phyloP scores from a whole-genome alignment of 352 stramenopile species.

The Pythium vanterpoolii region DNA sequence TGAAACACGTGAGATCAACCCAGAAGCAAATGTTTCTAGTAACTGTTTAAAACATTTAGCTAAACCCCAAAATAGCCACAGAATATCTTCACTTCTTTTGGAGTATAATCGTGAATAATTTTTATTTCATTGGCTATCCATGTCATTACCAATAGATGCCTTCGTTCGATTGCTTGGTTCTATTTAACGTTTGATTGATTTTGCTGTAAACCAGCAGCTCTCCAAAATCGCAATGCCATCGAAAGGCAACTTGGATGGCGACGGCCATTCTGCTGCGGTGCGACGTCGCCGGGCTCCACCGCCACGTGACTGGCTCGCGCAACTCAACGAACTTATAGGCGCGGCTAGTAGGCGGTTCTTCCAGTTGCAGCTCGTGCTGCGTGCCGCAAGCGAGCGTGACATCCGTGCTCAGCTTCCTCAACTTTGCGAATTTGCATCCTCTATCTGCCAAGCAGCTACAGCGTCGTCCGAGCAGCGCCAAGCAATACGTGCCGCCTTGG shows the following conservation, averaged over 20 bases:
- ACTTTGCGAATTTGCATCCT: constrained; percentile 37
- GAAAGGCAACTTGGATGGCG: constrained; percentile 13
- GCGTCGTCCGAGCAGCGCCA: not conserved
- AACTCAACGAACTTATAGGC: constrained; percentile 46
- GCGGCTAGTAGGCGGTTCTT: constrained; percentile 45
- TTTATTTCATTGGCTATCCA: no score
- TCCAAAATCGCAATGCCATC: not conserved
- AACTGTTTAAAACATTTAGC: not conserved
- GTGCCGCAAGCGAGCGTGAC: constrained; percentile 22
- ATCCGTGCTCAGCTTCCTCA: constrained; percentile 38
- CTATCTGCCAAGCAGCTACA: constrained; percentile 18
- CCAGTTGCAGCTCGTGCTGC: constrained; percentile 34
- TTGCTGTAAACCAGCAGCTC: no score
- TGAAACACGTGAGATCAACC: constrained; percentile 10
- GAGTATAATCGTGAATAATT: not conserved
- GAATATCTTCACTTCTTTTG: not conserved
- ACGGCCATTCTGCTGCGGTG: not conserved
- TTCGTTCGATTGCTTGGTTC: not conserved
- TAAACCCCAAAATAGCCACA: not conserved
- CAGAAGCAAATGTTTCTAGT: not conserved
- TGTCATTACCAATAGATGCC: no score
- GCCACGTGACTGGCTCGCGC: constrained; percentile 10
- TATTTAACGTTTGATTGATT: constrained; percentile 16
- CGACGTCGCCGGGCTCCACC: no score
- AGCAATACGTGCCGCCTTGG: constrained; percentile 32